Conservation (phyloP, 306 rosid species). For the Glycine latifolia region DNA sequence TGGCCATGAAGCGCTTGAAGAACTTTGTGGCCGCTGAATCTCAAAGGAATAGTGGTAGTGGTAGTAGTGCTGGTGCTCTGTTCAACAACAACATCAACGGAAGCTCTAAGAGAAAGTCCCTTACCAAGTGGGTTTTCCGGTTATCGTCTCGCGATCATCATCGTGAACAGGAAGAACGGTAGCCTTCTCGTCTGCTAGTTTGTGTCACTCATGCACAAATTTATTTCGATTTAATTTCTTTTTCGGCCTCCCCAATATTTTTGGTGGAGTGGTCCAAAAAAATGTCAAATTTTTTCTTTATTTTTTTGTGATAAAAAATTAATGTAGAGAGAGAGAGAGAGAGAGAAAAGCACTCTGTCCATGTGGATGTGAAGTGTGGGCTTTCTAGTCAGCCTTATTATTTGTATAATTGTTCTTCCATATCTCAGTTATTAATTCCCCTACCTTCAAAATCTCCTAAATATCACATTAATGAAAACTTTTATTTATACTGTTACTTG, state of each 20-base stretch:
- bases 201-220: conserved; percentile 33
- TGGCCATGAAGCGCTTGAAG: conserved; percentile 69
- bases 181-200: conserved; percentile 41
- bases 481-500: conserved; percentile 6
- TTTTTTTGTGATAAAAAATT: conserved; percentile 25
- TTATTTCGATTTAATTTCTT: neutral
- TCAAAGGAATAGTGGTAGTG: neutral
- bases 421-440: conserved; percentile 22
- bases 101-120: conserved; percentile 57
- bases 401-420: conserved; percentile 45
- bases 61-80: neutral
- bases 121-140: conserved; percentile 89
- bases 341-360: conserved; percentile 67
- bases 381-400: conserved; percentile 40
- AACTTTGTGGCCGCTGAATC: conserved; percentile 53
- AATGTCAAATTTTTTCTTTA: conserved; percentile 10
- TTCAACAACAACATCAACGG: neutral
- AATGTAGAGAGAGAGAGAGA: conserved; percentile 49
- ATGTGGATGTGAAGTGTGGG: conserved; percentile 65
- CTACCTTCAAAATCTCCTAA: neutral
- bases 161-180: conserved; percentile 69
- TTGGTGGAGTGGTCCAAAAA: conserved; percentile 51
- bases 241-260: conserved; percentile 42
- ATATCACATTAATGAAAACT: conserved; percentile 41
- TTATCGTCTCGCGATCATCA: conserved; percentile 66